Percentiles rank a stretch among this genome's conserved stretches.
Conservation (phyloP, 306 rosid genomes). For the Cucurbita maxima region DNA sequence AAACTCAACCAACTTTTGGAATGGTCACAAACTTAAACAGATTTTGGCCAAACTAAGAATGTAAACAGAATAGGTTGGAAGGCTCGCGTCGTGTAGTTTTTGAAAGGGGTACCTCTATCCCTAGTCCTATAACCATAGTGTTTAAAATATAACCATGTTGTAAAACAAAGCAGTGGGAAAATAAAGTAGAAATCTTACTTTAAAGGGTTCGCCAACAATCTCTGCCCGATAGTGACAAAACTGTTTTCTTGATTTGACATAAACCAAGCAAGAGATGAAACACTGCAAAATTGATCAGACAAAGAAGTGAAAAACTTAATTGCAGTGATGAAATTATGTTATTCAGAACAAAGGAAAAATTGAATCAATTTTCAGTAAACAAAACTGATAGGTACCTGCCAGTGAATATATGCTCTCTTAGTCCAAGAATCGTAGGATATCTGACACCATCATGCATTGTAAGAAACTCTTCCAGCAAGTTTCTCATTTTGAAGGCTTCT, state of each 20-base stretch:
- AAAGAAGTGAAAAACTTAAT: slow-evolving; percentile 1
- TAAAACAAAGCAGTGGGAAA: neutral
- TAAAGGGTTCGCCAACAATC: slow-evolving; percentile 82
- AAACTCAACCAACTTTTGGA: no score
- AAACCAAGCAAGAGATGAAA: slow-evolving; percentile 96
- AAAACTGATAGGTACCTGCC: slow-evolving; percentile 52
- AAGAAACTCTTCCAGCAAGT: slow-evolving; percentile 79
- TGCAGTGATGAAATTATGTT: slow-evolving; percentile 1
- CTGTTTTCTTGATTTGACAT: slow-evolving; percentile 93
- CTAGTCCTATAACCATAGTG: neutral
- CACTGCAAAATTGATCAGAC: slow-evolving; percentile 43
- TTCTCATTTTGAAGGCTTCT: slow-evolving; percentile 99
- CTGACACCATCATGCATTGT: slow-evolving; percentile 43
- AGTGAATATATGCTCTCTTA: slow-evolving; percentile 90
- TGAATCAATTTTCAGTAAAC: slow-evolving; percentile 12
- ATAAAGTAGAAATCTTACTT: slow-evolving; percentile 30
- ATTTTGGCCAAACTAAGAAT: no score
- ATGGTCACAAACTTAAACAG: no score
- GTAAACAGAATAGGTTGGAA: no score
- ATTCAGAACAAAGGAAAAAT: slow-evolving; percentile 5
- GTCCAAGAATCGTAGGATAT: slow-evolving; percentile 86
- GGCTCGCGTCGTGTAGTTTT: no score
- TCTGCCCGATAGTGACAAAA: slow-evolving; percentile 94
- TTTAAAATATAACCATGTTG: neutral
- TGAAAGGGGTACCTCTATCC: no score